Conservation (phyloP, 2,329 filamentous ascomycete species). For the Venturia aucupariae region DNA sequence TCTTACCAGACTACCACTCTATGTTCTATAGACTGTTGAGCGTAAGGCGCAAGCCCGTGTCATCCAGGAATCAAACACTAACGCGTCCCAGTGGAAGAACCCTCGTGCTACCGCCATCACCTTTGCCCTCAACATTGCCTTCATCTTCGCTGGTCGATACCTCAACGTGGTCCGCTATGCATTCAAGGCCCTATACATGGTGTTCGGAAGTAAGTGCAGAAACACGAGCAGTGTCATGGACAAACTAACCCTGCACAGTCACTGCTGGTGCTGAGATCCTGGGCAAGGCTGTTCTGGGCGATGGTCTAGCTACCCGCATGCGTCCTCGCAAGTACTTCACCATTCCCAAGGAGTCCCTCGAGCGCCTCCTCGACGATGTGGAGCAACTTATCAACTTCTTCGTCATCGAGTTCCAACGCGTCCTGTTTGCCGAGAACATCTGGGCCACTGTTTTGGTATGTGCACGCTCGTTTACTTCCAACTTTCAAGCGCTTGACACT, state of each 20-base stretch:
- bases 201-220: constrained; percentile 44
- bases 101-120: constrained; percentile 54
- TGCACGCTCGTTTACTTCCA: constrained; percentile 16
- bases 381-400: constrained; percentile 60
- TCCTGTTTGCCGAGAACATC: constrained; percentile 57
- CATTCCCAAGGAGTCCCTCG: constrained; percentile 53
- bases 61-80: constrained; percentile 5
- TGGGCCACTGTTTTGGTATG: constrained; percentile 51
- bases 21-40: constrained; percentile 57
- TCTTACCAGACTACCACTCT: constrained; percentile 53
- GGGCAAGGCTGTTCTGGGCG: constrained; percentile 46
- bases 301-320: constrained; percentile 51
- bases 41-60: constrained; percentile 31
- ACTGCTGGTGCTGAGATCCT: constrained; percentile 49
- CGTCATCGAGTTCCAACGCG: constrained; percentile 57
- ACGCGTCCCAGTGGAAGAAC: constrained; percentile 49
- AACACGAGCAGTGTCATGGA: neutral
- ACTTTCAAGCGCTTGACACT: neutral
- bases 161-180: constrained; percentile 52
- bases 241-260: constrained; percentile 30
- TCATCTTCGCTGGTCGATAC: constrained; percentile 56
- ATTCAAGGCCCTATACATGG: constrained; percentile 51
- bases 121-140: constrained; percentile 44
- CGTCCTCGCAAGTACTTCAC: constrained; percentile 57
- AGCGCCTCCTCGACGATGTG: constrained; percentile 51